phyloP scores from a whole-genome alignment of 495 filamentous ascomycete genomes.

The Xylaria longipes region DNA sequence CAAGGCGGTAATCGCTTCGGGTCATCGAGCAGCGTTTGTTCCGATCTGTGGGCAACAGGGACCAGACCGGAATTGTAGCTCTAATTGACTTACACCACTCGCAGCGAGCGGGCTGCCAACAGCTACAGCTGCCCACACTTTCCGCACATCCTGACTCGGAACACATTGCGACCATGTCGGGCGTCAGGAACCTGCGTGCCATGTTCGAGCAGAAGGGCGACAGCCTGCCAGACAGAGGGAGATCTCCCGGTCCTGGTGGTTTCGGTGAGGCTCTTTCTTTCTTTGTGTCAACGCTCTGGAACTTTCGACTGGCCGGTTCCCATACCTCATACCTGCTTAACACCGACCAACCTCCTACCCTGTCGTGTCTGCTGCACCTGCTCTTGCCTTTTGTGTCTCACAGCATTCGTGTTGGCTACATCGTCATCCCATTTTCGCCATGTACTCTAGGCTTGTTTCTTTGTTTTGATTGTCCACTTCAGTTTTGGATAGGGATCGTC shows the following conservation, averaged over 20 bases:
- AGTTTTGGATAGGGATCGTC: constrained; percentile 18
- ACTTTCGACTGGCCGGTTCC: constrained; percentile 6
- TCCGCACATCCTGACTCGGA: not conserved
- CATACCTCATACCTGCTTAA: constrained; percentile 4
- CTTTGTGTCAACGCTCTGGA: constrained; percentile 5
- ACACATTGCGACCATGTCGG: constrained; percentile 50
- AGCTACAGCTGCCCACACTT: constrained; percentile 27
- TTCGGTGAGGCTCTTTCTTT: constrained; percentile 35
- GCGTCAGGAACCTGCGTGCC: constrained; percentile 74
- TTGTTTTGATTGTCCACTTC: constrained; percentile 2
- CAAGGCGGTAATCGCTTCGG: not conserved
- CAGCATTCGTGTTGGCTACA: not conserved
- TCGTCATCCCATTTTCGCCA: not conserved
- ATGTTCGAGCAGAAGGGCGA: constrained; percentile 81
- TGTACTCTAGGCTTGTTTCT: not conserved
- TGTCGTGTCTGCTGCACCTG: not conserved
- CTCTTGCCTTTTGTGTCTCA: not conserved
- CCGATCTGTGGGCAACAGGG: constrained; percentile 12
- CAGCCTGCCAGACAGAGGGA: constrained; percentile 72
- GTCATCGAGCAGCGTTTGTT: constrained; percentile 16
- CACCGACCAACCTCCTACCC: not conserved
- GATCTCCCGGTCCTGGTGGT: constrained; percentile 63
- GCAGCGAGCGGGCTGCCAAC: not conserved
- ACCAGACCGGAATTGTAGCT: not conserved
- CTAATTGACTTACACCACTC: constrained; percentile 1